Evolutionary conservation across 2,329 filamentous ascomycete species (phyloP).

Genomic region (Thielaviopsis ethacetica): DNA sequence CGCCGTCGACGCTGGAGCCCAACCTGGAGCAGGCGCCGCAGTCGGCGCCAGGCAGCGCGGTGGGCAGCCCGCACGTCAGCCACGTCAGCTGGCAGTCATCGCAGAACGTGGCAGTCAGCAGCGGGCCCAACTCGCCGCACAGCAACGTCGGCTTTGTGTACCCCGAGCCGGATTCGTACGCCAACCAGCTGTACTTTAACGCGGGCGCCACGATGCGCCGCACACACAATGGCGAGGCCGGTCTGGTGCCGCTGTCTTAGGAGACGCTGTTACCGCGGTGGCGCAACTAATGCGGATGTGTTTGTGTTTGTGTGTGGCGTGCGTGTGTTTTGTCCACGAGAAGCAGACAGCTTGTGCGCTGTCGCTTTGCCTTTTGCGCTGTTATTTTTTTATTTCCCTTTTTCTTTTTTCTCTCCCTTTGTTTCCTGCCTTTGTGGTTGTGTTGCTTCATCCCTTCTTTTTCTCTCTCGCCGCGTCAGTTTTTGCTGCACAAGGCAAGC

Average conservation of each 20-base stretch:
- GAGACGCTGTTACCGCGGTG: neutral
- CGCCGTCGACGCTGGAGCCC: conserved; percentile 62
- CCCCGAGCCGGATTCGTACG: conserved; percentile 63
- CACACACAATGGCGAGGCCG: neutral
- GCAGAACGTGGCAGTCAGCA: conserved; percentile 2
- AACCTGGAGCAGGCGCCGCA: conserved; percentile 60
- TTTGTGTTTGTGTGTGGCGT: neutral
- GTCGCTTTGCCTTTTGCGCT: too few relatives aligned
- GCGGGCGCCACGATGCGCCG: conserved; percentile 30
- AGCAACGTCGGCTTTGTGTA: conserved; percentile 54
- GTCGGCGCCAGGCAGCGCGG: conserved; percentile 49
- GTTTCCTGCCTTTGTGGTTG: too few relatives aligned
- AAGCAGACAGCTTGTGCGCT: neutral
- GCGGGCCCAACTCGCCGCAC: conserved; percentile 33
- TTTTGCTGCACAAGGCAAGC: neutral
- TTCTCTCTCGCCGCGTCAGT: neutral
- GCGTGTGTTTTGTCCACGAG: neutral
- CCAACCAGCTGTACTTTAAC: conserved; percentile 54
- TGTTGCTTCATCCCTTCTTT: too few relatives aligned
- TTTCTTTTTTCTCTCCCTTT: too few relatives aligned
- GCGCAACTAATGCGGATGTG: neutral
- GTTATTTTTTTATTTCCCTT: too few relatives aligned
- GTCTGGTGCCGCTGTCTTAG: neutral
- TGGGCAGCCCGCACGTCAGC: conserved; percentile 71
- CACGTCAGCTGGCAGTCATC: conserved; percentile 78